phyloP scores from a whole-genome alignment of 176 grass and related monocot genomes.

The Eleusine coracana region DNA sequence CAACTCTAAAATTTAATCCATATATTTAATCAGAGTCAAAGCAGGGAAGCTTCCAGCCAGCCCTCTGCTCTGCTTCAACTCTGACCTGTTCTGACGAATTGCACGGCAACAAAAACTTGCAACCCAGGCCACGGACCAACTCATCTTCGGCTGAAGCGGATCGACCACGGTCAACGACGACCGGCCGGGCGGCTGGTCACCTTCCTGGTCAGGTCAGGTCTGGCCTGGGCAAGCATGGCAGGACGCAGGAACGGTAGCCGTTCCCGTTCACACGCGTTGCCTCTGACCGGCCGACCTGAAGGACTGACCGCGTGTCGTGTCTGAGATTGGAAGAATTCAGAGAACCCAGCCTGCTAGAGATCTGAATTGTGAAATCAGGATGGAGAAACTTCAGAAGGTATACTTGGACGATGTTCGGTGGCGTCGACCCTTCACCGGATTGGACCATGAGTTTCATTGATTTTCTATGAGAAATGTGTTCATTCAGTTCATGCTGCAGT shows the following conservation, averaged over 20 bases:
- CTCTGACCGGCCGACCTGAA: not conserved
- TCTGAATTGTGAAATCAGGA: not conserved
- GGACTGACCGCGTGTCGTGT: not conserved
- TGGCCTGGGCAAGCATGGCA: too few species aligned
- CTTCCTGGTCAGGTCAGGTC: not conserved
- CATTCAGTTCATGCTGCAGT: too few species aligned
- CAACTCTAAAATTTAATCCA: too few species aligned
- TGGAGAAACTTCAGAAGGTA: not conserved
- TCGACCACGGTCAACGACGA: conserved; percentile 10
- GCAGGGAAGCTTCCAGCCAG: conserved; percentile 18
- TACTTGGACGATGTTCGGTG: too few species aligned
- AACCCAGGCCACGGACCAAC: too few species aligned
- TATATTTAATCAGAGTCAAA: not conserved
- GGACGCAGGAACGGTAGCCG: too few species aligned
- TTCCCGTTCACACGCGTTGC: not conserved
- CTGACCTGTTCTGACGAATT: not conserved
- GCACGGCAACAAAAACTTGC: not conserved
- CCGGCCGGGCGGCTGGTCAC: not conserved
- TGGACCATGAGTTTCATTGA: too few species aligned
- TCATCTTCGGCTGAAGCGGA: not conserved
- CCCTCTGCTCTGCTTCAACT: not conserved
- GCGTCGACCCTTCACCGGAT: too few species aligned
- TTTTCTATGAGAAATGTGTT: too few species aligned
- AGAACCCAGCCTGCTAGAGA: not conserved
- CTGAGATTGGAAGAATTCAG: not conserved